phyloP scores from a whole-genome alignment of 2,329 filamentous ascomycete genomes.

The Cladophialophora exuberans region DNA sequence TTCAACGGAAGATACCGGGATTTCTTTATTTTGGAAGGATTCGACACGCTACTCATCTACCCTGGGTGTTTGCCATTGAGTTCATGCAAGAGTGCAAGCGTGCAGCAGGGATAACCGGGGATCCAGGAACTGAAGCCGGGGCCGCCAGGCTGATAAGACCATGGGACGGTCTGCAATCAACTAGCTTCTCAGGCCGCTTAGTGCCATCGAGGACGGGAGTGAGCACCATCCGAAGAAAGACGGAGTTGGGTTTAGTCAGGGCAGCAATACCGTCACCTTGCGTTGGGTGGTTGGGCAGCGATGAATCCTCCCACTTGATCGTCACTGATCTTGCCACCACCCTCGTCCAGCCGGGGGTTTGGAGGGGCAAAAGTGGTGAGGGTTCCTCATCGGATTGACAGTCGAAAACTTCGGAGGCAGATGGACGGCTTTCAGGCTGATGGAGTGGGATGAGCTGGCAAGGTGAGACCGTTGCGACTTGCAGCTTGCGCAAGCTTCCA shows the following conservation, averaged over 20 bases:
- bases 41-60: neutral
- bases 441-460: neutral
- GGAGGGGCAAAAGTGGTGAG: slow-evolving; percentile 1
- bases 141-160: slow-evolving; percentile 15
- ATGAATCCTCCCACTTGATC: slow-evolving; percentile 14
- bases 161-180: slow-evolving; percentile 2
- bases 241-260: slow-evolving; percentile 23
- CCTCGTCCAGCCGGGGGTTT: slow-evolving; percentile 5
- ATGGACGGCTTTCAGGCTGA: neutral
- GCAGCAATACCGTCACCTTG: slow-evolving; percentile 18
- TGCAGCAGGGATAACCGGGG: slow-evolving; percentile 1
- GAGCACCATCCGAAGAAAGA: neutral
- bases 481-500: neutral
- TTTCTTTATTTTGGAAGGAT: slow-evolving; percentile 5
- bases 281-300: slow-evolving; percentile 29
- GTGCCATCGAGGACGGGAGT: neutral
- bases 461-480: too few species aligned
- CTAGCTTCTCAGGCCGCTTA: neutral
- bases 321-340: slow-evolving; percentile 12
- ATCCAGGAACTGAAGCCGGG: neutral
- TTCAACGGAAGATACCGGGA: slow-evolving; percentile 22
- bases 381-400: neutral
- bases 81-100: slow-evolving; percentile 11
- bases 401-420: neutral
- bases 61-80: slow-evolving; percentile 4